phyloP scores from a whole-genome alignment of 345 rosid genomes.

The Citrus reticulata region DNA sequence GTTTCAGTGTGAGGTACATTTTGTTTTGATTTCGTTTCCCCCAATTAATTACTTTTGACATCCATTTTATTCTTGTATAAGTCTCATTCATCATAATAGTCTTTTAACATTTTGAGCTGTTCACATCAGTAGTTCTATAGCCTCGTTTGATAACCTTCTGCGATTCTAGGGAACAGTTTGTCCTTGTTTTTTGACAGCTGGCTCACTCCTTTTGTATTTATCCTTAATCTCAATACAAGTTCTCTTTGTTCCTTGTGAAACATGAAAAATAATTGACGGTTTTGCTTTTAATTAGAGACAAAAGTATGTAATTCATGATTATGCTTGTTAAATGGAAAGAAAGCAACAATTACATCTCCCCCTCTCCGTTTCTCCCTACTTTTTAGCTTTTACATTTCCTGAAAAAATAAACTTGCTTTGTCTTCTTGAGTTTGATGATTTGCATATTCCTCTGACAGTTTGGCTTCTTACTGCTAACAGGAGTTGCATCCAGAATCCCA shows the following conservation, averaged over 20 bases:
- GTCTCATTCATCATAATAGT: background rate
- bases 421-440: background rate
- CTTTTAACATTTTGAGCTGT: too few species aligned
- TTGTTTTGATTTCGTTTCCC: too few species aligned
- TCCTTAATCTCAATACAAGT: background rate
- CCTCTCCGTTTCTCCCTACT: too few species aligned
- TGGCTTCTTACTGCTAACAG: constrained; percentile 29
- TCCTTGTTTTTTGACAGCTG: background rate
- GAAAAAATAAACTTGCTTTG: background rate
- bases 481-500: constrained; percentile 94
- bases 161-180: background rate
- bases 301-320: background rate
- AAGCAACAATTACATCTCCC: background rate
- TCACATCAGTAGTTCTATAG: too few species aligned
- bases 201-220: background rate
- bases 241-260: background rate
- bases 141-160: background rate
- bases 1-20: too few species aligned
- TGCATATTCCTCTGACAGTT: background rate
- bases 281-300: background rate
- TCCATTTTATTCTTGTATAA: background rate
- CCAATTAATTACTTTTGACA: background rate
- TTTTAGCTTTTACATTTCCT: background rate
- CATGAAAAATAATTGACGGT: background rate
- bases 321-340: background rate